A percentile compares a stretch with the other conserved stretches of the same genome.
Evolutionary conservation across 2,329 filamentous ascomycete genomes (phyloP).

Genomic region (Didymellaceae sp.): DNA sequence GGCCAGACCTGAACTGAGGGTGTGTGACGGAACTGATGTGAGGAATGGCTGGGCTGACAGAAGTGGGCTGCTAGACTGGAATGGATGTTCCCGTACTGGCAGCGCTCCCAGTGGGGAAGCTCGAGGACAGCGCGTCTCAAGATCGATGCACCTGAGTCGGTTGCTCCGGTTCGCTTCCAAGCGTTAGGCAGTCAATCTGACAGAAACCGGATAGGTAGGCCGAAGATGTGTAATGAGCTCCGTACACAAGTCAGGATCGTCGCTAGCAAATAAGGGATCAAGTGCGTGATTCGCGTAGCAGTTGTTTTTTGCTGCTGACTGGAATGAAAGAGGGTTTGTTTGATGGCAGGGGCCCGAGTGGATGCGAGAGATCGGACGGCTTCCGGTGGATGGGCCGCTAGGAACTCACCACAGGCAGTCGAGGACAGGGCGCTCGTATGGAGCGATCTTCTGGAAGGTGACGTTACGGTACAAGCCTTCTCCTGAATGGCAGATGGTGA

Average conservation of each 20-base stretch:
- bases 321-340: constrained; percentile 25
- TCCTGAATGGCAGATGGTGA: constrained; percentile 27
- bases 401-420: constrained; percentile 15
- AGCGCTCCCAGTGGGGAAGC: constrained; percentile 28
- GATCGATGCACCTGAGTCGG: constrained; percentile 29
- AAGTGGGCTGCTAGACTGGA: constrained; percentile 32
- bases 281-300: constrained; percentile 25
- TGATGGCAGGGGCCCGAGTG: constrained; percentile 28
- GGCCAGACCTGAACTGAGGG: constrained; percentile 26
- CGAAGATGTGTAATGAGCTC: constrained; percentile 20
- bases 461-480: constrained; percentile 39
- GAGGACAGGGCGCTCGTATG: constrained; percentile 20
- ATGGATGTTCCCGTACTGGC: constrained; percentile 33
- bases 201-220: constrained; percentile 16
- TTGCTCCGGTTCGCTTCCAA: constrained; percentile 36
- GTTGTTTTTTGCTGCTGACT: constrained; percentile 27
- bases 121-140: constrained; percentile 31
- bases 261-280: constrained; percentile 12
- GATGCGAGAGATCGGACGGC: constrained; percentile 21
- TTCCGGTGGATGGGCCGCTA: constrained; percentile 26
- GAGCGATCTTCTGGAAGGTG: constrained; percentile 27
- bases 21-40: constrained; percentile 13
- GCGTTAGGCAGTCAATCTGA: constrained; percentile 25
- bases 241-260: constrained; percentile 11
- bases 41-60: constrained; percentile 15